Base-by-base conservation (phyloP, 805 yeast species). In the Saccharomyces jurei region DNA sequence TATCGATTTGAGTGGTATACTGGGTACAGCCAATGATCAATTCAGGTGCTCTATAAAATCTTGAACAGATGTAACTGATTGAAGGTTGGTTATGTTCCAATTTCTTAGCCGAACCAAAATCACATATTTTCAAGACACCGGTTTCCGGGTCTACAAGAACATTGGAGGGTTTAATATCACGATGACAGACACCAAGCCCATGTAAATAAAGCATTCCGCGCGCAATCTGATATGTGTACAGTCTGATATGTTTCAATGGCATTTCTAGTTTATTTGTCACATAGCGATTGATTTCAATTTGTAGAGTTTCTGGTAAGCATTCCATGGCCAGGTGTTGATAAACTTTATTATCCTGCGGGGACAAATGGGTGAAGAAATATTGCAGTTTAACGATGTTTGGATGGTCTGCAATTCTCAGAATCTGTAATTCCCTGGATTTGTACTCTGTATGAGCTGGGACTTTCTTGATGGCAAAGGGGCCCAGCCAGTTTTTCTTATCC, bases 11-110 rank as follows among this genome's bases (percentile, higher is more conserved):
- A 2, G 95, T 85, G 3, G 95, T 82, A 70, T 94, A 94, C 41
- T 84, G 79, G 56, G 91, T 82, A 62, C 90, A 86, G 1, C 99
- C 99, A 53, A 94, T 83, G 66, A 94, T 87, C 56, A 94, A 79
- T 71, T 94, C 99, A 0, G 99, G 99, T 0, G 98, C 96, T 60
- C 69, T 66, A 49, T 62, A 62, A 36, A 90, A 94, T 64, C 99
- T 82, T 26, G 97, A 89, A 71, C 97, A 96, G 55, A 94, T 94
- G 68, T 94, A 94, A 51, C 96, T 86, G 58, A 91, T 96, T 1
- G 95, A 85, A n/a, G 94, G 88, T 68, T 87, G 91, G 58, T 82
- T 81, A 51, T 81, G 81, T 67, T 86, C 92, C 59, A 87, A 75
- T 67, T 83, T 82, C 69, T 87, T 87, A 5, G 96, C 95, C 46